These are phyloP conservation scores for Ballota nigra DNA, from an alignment of 257 asterid species.

Conservation along the genomic window DNA sequence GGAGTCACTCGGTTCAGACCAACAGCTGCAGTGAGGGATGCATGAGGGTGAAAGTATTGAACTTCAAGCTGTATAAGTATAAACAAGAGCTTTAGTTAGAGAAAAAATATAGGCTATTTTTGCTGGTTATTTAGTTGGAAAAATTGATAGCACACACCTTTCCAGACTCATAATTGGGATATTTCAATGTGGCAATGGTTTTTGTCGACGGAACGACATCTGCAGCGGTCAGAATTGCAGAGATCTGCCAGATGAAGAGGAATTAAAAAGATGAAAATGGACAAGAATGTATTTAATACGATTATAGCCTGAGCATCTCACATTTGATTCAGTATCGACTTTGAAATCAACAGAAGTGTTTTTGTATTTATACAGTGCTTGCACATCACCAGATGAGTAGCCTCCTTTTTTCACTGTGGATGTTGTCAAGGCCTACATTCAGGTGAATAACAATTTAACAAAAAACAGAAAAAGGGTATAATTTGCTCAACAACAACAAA, in stretches of 20 bases:
- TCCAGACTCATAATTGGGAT: slow-evolving; percentile 72
- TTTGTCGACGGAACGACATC: slow-evolving; percentile 72
- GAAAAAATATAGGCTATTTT: background rate
- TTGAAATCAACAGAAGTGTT: slow-evolving; percentile 58
- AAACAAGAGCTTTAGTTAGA: slow-evolving; percentile 9
- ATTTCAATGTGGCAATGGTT: slow-evolving; percentile 61
- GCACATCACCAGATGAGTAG: slow-evolving; percentile 81
- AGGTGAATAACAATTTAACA: background rate
- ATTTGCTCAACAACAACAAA: background rate
- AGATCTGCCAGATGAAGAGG: slow-evolving; percentile 43
- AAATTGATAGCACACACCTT: slow-evolving; percentile 49
- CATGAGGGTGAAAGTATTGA: slow-evolving; percentile 76
- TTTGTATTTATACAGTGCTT: slow-evolving; percentile 61
- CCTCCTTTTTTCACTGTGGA: slow-evolving; percentile 81
- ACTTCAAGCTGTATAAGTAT: slow-evolving; percentile 52
- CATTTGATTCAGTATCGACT: slow-evolving; percentile 92
- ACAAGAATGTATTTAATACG: background rate
- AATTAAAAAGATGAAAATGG: slow-evolving; percentile 9
- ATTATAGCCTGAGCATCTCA: slow-evolving; percentile 31
- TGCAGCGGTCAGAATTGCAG: slow-evolving; percentile 50
- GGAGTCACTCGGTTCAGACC: slow-evolving; percentile 59
- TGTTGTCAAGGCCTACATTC: slow-evolving; percentile 73
- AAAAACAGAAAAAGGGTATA: background rate
- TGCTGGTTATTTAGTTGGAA: background rate
- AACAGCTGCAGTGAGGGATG: slow-evolving; percentile 62